Conservation (phyloP, 345 rosid species). For the Psidium friedrichsthalianum region DNA sequence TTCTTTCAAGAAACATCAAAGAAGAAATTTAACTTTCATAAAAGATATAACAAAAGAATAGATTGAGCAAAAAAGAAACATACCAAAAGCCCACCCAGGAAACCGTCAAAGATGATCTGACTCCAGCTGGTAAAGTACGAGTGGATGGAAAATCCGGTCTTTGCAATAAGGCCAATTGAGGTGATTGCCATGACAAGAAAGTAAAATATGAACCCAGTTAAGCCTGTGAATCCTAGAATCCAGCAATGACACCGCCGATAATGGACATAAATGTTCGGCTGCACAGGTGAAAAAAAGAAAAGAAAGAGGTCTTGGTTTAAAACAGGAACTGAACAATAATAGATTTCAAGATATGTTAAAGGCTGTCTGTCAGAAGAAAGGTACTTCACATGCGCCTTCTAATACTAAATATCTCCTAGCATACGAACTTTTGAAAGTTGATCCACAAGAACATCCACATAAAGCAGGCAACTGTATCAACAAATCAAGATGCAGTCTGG, state of each 20-base stretch:
- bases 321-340: neutral
- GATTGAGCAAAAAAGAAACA: neutral
- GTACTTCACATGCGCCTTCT: neutral
- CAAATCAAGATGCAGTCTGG: neutral
- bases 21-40: neutral
- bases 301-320: neutral
- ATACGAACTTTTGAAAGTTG: neutral
- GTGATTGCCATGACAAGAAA: conserved; percentile 78
- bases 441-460: neutral
- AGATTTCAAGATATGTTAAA: neutral
- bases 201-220: conserved; percentile 70
- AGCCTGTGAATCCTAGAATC: conserved; percentile 76
- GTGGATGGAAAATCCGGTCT: conserved; percentile 70
- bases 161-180: conserved; percentile 72
- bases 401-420: neutral
- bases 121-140: conserved; percentile 79
- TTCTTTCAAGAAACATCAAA: neutral
- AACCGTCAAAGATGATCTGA: conserved; percentile 64
- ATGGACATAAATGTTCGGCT: conserved; percentile 95
- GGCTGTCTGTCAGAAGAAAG: neutral
- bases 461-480: neutral
- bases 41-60: neutral
- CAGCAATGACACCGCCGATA: conserved; percentile 83
- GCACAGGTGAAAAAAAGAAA: conserved; percentile 13
- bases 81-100: conserved; percentile 92